Percentiles rank a stretch among this genome's conserved stretches.
These are phyloP conservation scores for Globisporangium paddicum DNA, from an alignment of 352 stramenopile species.

Conservation along the genomic window DNA sequence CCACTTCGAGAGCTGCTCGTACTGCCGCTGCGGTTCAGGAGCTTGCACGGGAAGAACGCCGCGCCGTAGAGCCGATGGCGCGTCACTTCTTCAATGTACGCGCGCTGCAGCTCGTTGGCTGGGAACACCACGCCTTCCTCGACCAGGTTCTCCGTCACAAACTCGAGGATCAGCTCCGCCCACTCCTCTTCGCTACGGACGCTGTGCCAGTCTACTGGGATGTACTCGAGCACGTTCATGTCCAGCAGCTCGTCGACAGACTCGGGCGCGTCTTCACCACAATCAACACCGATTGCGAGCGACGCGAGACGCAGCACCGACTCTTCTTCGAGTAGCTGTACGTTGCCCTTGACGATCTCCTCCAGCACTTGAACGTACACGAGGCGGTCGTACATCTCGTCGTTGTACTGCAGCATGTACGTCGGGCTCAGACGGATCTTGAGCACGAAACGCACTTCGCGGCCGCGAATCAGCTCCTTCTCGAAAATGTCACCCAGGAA, in stretches of 20 bases:
- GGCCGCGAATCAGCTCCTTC: constrained; percentile 82
- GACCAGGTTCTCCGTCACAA: constrained; percentile 46
- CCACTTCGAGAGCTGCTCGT: constrained; percentile 14
- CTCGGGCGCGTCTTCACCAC: constrained; percentile 46
- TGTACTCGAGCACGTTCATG: constrained; percentile 80
- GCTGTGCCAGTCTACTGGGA: constrained; percentile 72
- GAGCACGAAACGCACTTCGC: constrained; percentile 89
- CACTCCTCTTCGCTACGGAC: constrained; percentile 75
- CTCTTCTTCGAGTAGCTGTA: constrained; percentile 78
- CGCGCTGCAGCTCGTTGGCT: constrained; percentile 59
- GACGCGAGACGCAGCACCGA: constrained; percentile 72
- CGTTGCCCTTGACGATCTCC: constrained; percentile 87
- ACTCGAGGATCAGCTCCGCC: constrained; percentile 67
- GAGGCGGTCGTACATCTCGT: constrained; percentile 80
- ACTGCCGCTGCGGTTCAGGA: constrained; percentile 27
- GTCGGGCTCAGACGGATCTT: constrained; percentile 90
- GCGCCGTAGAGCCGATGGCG: constrained; percentile 83
- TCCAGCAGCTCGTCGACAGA: constrained; percentile 57
- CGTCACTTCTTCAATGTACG: constrained; percentile 82
- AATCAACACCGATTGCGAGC: constrained; percentile 80
- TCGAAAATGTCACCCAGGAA: constrained; percentile 92
- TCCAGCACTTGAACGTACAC: constrained; percentile 91
- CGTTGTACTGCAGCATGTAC: constrained; percentile 77
- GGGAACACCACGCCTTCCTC: constrained; percentile 33
- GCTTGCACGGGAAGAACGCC: constrained; percentile 84